Base-by-base conservation (phyloP, 768 basidiomycete species). In the Aureoboletus auriporus region DNA sequence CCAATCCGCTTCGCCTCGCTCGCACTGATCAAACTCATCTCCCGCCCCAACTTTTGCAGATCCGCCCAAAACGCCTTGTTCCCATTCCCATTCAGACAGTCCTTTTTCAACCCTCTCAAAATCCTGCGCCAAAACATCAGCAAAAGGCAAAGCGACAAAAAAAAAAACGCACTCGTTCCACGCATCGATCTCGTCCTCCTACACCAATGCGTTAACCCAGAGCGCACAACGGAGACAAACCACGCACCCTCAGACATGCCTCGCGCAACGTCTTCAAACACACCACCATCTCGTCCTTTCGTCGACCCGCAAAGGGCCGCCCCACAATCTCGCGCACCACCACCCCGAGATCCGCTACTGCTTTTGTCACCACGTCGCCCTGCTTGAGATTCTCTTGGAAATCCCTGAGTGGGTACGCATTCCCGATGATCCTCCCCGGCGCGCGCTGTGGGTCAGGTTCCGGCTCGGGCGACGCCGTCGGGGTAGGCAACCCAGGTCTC, bases 361-460 rank as follows among this genome's bases (percentile, higher is more conserved):
- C 91, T 67, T 94, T 92, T 12, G 77, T 80, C 34, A 93, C 89
- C 16, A 92, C 70, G 63, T 92, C 91, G 0, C 89, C 90, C 45
- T 76, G 76, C 26, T 72, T 75, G 30, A 89, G 69, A 60, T 89
- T 87, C 57, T 75, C 71, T 51, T 72, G 70, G 70, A 94, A 96
- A 65, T 95, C 93, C 39, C 72, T 71, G 44, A 94, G 70, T 1
- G 93, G 93, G 54, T 75, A 73, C 0, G 83, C 80, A 34, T 74
- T 78, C 8, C 89, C 87, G 34, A 95, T 80, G 44, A 94, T 86
- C 41, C 89, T 72, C 5, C 88, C 88, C 0, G 80, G 76, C 13
- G 78, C 80, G 12, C 79, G 76, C 27, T 77, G 79, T 13, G 71
- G 72, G 48, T 83, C 77, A 12, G 76, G 52, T 42, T 61, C 57